Conservation (phyloP, 2,329 filamentous ascomycete genomes). For the Bipolaris sorokiniana region DNA sequence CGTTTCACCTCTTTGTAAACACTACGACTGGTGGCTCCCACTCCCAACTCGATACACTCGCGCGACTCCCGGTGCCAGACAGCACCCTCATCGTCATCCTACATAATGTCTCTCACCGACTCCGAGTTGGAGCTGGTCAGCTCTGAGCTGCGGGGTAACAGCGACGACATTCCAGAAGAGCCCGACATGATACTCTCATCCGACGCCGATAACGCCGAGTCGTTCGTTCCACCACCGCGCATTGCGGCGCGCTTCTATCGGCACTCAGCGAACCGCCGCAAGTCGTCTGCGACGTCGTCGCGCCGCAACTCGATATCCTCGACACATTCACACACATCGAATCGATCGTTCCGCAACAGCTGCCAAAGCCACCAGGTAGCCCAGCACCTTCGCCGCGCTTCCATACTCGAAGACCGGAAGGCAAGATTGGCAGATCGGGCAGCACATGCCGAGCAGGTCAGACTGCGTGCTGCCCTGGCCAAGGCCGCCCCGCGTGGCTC, state of each 20-base stretch:
- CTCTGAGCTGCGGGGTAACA: conserved; percentile 35
- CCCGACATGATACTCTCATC: conserved; percentile 50
- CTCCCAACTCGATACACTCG: conserved; percentile 28
- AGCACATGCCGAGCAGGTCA: conserved; percentile 82
- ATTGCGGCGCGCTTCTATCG: conserved; percentile 80
- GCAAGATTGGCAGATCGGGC: conserved; percentile 80
- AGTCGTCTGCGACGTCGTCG: conserved; percentile 77
- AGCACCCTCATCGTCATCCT: background rate
- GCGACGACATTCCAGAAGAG: conserved; percentile 52
- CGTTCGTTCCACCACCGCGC: conserved; percentile 72
- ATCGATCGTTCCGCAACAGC: conserved; percentile 60
- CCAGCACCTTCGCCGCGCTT: conserved; percentile 78
- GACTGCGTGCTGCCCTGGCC: conserved; percentile 73
- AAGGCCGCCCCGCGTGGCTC: conserved; percentile 72
- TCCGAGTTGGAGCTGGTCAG: conserved; percentile 42
- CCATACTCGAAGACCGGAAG: conserved; percentile 80
- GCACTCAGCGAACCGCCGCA: conserved; percentile 68
- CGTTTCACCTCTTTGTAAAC: conserved; percentile 35
- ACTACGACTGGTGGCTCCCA: conserved; percentile 8
- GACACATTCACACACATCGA: conserved; percentile 72
- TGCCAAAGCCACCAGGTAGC: conserved; percentile 78
- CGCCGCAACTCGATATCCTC: conserved; percentile 82
- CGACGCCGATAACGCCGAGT: conserved; percentile 46
- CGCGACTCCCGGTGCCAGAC: conserved; percentile 21
- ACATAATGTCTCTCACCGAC: conserved; percentile 42